Conservation (phyloP, 2,329 filamentous ascomycete species). For the Didymosphaeria variabile region DNA sequence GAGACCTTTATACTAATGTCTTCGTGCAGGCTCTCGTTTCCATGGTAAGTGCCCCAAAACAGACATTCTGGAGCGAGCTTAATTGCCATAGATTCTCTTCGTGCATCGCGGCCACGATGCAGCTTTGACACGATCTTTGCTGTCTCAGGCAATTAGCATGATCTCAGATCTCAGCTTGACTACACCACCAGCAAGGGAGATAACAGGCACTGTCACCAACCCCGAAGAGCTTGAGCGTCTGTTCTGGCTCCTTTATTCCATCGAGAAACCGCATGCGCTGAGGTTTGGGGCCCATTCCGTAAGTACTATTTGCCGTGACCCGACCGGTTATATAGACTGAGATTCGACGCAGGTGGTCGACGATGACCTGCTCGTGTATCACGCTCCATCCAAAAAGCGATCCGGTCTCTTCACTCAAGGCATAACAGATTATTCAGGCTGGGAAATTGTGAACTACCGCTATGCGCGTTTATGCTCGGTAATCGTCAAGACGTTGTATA, state of each 20-base stretch:
- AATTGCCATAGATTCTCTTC: not conserved
- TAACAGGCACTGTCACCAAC: not conserved
- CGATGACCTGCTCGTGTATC: not conserved
- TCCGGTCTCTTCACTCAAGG: not conserved
- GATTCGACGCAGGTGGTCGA: not conserved
- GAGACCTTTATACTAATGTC: not conserved
- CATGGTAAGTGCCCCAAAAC: not conserved
- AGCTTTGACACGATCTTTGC: not conserved
- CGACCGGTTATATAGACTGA: not conserved
- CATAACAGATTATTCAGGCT: not conserved
- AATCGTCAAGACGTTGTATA: not conserved
- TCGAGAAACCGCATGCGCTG: not conserved
- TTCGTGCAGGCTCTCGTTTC: not conserved
- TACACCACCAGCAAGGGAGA: not conserved
- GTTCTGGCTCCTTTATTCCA: slow-evolving; percentile 1
- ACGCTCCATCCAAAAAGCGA: not conserved
- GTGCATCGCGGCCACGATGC: slow-evolving; percentile 2
- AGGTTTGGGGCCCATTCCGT: not conserved
- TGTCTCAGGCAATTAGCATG: slow-evolving; percentile 1
- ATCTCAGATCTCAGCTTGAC: slow-evolving; percentile 2
- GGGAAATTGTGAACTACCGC: slow-evolving; percentile 1
- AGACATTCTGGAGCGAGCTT: not conserved
- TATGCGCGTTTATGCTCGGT: slow-evolving; percentile 1
- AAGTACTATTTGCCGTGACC: not conserved
- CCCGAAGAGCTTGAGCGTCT: not conserved